Conservation (phyloP, 768 basidiomycete genomes). For the Lentinula edodes region DNA sequence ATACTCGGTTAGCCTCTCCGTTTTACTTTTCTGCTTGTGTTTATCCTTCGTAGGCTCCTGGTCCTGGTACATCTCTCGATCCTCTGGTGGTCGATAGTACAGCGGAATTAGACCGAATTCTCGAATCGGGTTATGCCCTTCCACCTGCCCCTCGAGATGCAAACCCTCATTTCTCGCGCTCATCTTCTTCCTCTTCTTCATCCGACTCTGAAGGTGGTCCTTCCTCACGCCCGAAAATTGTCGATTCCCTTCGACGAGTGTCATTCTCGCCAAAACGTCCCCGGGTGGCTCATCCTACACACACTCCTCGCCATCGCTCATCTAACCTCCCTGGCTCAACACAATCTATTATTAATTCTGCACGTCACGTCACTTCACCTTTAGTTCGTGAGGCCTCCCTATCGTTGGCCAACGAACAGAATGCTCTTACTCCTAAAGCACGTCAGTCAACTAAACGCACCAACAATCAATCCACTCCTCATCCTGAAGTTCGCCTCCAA, state of each 20-base stretch:
- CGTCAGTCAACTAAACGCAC: constrained; percentile 16
- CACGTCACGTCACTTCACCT: constrained; percentile 6
- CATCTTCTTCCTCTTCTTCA: constrained; percentile 41
- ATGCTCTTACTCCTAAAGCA: constrained; percentile 16
- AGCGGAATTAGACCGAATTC: constrained; percentile 54
- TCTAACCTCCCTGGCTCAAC: not conserved
- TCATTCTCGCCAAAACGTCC: constrained; percentile 77
- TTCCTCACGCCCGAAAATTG: constrained; percentile 53
- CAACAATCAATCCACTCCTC: constrained; percentile 18
- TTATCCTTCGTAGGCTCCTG: constrained; percentile 11
- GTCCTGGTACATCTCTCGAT: constrained; percentile 38
- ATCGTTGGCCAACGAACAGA: constrained; percentile 8
- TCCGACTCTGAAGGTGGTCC: constrained; percentile 40
- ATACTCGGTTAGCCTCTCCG: constrained; percentile 33
- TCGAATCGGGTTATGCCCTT: constrained; percentile 47
- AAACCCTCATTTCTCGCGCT: constrained; percentile 40
- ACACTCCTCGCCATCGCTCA: constrained; percentile 13
- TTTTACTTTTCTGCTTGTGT: not conserved
- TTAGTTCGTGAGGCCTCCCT: constrained; percentile 4
- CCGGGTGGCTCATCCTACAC: constrained; percentile 35
- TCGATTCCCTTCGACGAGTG: constrained; percentile 65
- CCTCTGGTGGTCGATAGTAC: constrained; percentile 59
- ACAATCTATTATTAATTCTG: constrained; percentile 1
- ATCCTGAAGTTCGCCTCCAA: constrained; percentile 39
- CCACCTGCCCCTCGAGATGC: constrained; percentile 26